Evolutionary conservation across 306 rosid species (phyloP), one percentile per base, ranked within the genome.

Genomic region (Quercus robur): DNA sequence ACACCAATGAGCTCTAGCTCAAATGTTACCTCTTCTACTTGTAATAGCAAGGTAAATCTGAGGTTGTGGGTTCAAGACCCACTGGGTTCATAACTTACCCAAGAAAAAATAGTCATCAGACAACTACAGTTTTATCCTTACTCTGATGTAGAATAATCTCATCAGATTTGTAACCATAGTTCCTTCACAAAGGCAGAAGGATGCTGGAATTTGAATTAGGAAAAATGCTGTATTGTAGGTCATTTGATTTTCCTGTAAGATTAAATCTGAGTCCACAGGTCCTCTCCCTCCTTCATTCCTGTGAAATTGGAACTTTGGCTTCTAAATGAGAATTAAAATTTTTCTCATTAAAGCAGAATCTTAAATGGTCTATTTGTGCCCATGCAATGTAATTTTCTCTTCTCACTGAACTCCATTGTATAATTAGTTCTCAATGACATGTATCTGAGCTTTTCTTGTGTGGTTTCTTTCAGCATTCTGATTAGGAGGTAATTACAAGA

Each of bases 391-490:
- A 18, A 35, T 35, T 33, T 66, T 66, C 9, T 49, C 30, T 38
- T 44, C 66, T 72, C 20, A 10, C 15, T 8, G 4, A 28, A 49
- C 14, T 35, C 6, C 41, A 10, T 12, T 20, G n/a, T 75, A 10
- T 19, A 19, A 35, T 56, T 54, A 66, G 66, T 75, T 83, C 82
- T 26, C 67, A 66, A 70, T 75, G 20, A 46, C n/a, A 55, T 71
- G 33, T n/a, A 71, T 46, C 25, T 31, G 74, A 73, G 56, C 12
- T 41, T 77, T 44, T 56, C 25, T 69, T 23, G 10, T 62, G 41
- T 73, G 8, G 55, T 78, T 68, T 5, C 19, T 67, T 74, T 80
- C 79, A 82, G 92, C 79, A 28, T 81, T 82, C 31, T 85, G 75
- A 78, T 75, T 80, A 63, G 67, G 56, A 26, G 59, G 44, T 66